These are phyloP conservation scores for Abrus precatorius DNA, from an alignment of 306 rosid genomes.

Conservation along the genomic window DNA sequence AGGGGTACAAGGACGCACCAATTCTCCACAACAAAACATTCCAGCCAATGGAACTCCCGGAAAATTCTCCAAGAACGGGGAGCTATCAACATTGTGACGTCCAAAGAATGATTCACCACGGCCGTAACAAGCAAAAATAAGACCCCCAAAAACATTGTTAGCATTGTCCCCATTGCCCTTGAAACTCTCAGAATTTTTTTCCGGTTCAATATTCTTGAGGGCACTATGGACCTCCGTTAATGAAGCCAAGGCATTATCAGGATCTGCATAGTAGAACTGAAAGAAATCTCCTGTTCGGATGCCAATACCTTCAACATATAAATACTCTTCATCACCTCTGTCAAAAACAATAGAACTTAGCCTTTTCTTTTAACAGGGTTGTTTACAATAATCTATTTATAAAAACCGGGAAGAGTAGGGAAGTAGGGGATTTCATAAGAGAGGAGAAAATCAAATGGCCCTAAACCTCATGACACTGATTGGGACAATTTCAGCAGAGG, in stretches of 20 bases:
- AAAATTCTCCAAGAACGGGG: conserved; percentile 67
- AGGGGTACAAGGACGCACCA: conserved; percentile 64
- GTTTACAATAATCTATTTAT: conserved; percentile 3
- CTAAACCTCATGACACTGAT: background rate
- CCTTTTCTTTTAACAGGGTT: background rate
- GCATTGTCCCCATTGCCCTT: conserved; percentile 35
- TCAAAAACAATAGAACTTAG: conserved; percentile 37
- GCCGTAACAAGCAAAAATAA: conserved; percentile 72
- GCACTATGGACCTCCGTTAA: conserved; percentile 47
- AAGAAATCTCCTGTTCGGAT: conserved; percentile 75
- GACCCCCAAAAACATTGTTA: conserved; percentile 68
- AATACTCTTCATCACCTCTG: conserved; percentile 81
- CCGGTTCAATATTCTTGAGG: conserved; percentile 59
- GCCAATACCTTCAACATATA: conserved; percentile 70
- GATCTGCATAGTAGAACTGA: conserved; percentile 77
- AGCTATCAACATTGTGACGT: conserved; percentile 62
- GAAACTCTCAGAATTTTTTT: conserved; percentile 43
- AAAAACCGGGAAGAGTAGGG: conserved; percentile 20
- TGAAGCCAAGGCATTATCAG: conserved; percentile 59
- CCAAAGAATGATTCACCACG: conserved; percentile 73
- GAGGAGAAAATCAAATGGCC: background rate
- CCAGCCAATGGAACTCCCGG: conserved; percentile 75
- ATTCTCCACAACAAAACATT: conserved; percentile 76
- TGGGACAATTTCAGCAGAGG: conserved; percentile 11
- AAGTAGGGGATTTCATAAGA: background rate